A percentile compares a stretch with the other conserved stretches of the same genome.
Conservation (phyloP, 768 basidiomycete genomes). For the Tulasnella calospora region DNA sequence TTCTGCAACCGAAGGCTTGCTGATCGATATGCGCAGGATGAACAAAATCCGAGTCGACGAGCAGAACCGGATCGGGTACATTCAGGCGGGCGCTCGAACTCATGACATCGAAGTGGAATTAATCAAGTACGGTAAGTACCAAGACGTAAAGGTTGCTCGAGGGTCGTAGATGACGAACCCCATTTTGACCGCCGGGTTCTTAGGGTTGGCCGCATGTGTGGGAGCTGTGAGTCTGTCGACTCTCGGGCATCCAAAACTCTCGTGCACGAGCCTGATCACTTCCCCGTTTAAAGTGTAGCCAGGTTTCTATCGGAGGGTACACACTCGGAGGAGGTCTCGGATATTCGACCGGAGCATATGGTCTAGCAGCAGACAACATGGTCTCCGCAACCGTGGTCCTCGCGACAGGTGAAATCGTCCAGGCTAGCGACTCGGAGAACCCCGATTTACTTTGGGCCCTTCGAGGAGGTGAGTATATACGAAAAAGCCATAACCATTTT, state of each 20-base stretch:
- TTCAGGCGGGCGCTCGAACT: constrained; percentile 21
- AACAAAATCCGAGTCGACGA: constrained; percentile 21
- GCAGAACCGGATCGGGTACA: constrained; percentile 8
- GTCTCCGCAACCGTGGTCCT: constrained; percentile 23
- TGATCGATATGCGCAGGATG: constrained; percentile 26
- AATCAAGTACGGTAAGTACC: constrained; percentile 23
- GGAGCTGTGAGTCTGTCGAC: constrained; percentile 8
- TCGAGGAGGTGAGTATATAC: constrained; percentile 7
- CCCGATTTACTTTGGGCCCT: constrained; percentile 24
- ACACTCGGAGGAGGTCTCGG: constrained; percentile 4
- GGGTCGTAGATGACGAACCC: no score
- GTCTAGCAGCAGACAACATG: constrained; percentile 11
- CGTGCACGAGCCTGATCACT: not conserved
- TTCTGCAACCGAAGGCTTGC: constrained; percentile 24
- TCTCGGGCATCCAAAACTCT: no score
- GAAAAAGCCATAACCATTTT: not conserved
- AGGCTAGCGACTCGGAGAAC: not conserved
- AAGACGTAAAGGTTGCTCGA: no score
- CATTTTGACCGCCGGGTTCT: not conserved
- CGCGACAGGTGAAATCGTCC: constrained; percentile 16
- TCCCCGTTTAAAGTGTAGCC: not conserved
- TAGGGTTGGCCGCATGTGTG: not conserved
- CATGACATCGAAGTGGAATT: constrained; percentile 15
- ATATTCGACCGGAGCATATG: constrained; percentile 13
- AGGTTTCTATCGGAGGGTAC: not conserved